A percentile compares a stretch with the other conserved stretches of the same genome.
Conservation (phyloP, 345 rosid species). For the Litchi chinensis region DNA sequence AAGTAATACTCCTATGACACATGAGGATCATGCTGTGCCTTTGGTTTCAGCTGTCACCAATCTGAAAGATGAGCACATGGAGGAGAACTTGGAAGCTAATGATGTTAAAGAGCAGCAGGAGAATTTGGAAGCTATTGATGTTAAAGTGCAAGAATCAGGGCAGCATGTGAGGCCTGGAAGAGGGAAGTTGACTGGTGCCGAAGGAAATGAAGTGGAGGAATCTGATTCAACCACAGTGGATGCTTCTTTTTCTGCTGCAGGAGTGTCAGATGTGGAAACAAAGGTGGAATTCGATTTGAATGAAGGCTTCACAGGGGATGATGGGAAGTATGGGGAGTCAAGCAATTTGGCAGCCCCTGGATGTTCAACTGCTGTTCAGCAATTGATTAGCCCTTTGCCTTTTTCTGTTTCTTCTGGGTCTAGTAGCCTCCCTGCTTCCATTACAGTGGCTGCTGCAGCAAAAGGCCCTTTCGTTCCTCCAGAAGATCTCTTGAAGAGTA, state of each 20-base stretch:
- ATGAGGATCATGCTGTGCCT: slow-evolving; percentile 18
- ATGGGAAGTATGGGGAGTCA: slow-evolving; percentile 46
- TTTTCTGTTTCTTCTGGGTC: slow-evolving; percentile 49
- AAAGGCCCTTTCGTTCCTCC: slow-evolving; percentile 85
- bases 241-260: slow-evolving; percentile 33
- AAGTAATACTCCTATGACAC: slow-evolving; percentile 20
- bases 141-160: slow-evolving; percentile 33
- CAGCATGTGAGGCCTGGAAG: slow-evolving; percentile 34
- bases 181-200: slow-evolving; percentile 33
- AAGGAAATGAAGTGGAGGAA: slow-evolving; percentile 52
- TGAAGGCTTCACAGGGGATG: slow-evolving; percentile 73
- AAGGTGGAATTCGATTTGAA: slow-evolving; percentile 85
- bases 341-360: slow-evolving; percentile 38
- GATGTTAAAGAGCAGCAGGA: slow-evolving; percentile 24
- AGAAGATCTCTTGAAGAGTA: slow-evolving; percentile 66
- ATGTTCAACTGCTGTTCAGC: slow-evolving; percentile 46
- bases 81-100: slow-evolving; percentile 30
- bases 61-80: slow-evolving; percentile 36
- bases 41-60: slow-evolving; percentile 28
- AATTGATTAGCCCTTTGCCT: slow-evolving; percentile 42
- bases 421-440: slow-evolving; percentile 55
- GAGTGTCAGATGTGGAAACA: slow-evolving; percentile 44
- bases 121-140: slow-evolving; percentile 26
- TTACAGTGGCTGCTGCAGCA: slow-evolving; percentile 88
- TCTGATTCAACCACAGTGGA: slow-evolving; percentile 34